Conservation (phyloP, 805 yeast genomes). For the Starmerella kuoi region DNA sequence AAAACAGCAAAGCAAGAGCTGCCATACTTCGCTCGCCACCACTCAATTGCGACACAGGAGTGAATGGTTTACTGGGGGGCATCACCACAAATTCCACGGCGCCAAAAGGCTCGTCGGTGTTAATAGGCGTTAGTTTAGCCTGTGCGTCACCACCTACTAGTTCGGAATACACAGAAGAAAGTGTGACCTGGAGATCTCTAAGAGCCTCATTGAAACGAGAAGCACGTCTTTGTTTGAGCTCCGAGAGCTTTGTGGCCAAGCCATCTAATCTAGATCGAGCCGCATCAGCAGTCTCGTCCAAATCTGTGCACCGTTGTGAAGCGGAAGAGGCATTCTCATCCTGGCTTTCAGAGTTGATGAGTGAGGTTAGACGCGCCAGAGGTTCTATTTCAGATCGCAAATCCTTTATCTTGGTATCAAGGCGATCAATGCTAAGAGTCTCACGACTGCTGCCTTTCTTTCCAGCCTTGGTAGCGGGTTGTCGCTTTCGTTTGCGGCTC, state of each 20-base stretch:
- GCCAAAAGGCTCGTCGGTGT: conserved; percentile 80
- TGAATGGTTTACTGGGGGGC: conserved; percentile 90
- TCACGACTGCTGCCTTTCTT: neutral
- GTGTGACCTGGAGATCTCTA: conserved; percentile 56
- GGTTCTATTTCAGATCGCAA: conserved; percentile 7
- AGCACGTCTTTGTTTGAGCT: conserved; percentile 47
- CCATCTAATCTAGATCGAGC: conserved; percentile 9
- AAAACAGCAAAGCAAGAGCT: conserved; percentile 81
- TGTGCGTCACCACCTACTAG: conserved; percentile 59
- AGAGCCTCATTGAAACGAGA: conserved; percentile 59
- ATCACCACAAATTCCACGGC: conserved; percentile 87
- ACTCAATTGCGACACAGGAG: conserved; percentile 82
- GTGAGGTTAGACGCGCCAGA: conserved; percentile 1
- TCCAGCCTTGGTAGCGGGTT: neutral
- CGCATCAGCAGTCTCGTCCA: conserved; percentile 8
- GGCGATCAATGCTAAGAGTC: conserved; percentile 11
- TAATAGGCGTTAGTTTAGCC: conserved; percentile 75
- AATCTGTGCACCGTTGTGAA: neutral
- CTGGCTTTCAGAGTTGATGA: neutral
- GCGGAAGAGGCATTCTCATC: neutral
- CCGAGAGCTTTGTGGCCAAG: conserved; percentile 35
- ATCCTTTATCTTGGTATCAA: conserved; percentile 3
- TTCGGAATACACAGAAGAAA: conserved; percentile 74
- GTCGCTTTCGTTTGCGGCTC: conserved; percentile 2
- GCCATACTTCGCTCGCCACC: conserved; percentile 98